A percentile compares a stretch with the other conserved stretches of the same genome.
Conservation (phyloP, 345 rosid genomes). For the Physaria fendleri region DNA sequence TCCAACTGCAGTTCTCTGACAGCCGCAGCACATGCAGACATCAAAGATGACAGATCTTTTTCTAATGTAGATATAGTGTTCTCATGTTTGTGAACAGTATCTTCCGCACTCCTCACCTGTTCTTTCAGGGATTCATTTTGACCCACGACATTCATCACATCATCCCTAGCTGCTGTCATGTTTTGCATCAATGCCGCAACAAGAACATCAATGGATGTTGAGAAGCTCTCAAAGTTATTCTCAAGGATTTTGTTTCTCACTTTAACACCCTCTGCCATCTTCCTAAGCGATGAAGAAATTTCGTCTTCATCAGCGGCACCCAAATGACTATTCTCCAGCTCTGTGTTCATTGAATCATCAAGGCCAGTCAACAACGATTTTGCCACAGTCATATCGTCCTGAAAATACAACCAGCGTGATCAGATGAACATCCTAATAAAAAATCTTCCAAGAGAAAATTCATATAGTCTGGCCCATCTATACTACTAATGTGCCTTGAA, state of each 20-base stretch:
- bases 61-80: conserved; percentile 38
- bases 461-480: background rate
- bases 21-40: conserved; percentile 58
- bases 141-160: conserved; percentile 28
- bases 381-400: conserved; percentile 41
- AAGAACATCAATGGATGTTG: conserved; percentile 43
- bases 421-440: conserved; percentile 1
- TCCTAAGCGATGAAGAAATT: conserved; percentile 45
- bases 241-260: conserved; percentile 39
- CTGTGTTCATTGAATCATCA: conserved; percentile 30
- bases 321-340: conserved; percentile 30
- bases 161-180: conserved; percentile 41
- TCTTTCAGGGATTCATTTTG: conserved; percentile 50
- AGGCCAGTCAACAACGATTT: conserved; percentile 34
- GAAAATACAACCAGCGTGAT: conserved; percentile 14
- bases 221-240: conserved; percentile 45
- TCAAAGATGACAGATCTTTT: conserved; percentile 39
- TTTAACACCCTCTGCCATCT: conserved; percentile 45
- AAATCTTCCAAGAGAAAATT: background rate
- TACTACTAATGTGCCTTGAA: background rate
- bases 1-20: conserved; percentile 48
- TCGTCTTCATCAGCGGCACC: conserved; percentile 33
- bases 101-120: conserved; percentile 40
- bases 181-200: conserved; percentile 40
- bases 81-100: conserved; percentile 44